Evolutionary conservation across 495 filamentous ascomycete species (phyloP), one percentile per base, ranked within the genome.

Genomic region (Aspergillus avenaceus): DNA sequence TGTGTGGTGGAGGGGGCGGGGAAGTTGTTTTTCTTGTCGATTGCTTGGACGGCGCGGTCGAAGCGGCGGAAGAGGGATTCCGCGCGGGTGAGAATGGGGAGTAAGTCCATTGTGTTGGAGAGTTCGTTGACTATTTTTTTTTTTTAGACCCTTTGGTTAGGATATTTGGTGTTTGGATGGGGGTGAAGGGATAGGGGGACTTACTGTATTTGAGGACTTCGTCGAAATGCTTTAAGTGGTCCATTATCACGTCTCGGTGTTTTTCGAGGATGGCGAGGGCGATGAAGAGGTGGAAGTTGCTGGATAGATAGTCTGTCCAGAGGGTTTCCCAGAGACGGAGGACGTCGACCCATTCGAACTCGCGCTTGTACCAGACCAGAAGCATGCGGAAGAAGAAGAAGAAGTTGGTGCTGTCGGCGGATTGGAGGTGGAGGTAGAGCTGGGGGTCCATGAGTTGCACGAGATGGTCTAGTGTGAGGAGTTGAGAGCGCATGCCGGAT

Each of bases 361-460:
- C 93, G 4, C 93, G 87, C 71, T 98, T 97, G 69, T 91, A 98
- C 92, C 92, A 97, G 16, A 98, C 93, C 0, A 98, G 75, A 21
- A 98, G 74, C 91, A 97, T 97, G 21, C 93, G 85, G 79, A 97
- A 98, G 76, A 97, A 97, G 76, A 98, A 98, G 68, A 98, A 98
- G 70, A 97, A 98, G 67, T 98, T 97, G 16, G 93, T 97, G 58
- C 84, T 90, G 53, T 97, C 95, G 21, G 91, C 90, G 7, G 78
- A 82, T 61, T 96, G 82, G 0, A 98, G 78, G 61, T 98, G 93
- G 8, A 88, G 71, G 60, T 97, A 97, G 31, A 98, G 82, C 60
- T 90, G 86, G 0, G 93, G 91, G 56, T 98, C 93, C 84, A 98
- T 91, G 44, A 98, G 86, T 59, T 95, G 90, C 11, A 97, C 88